These are phyloP conservation scores for Teunomyces kruisii DNA, from an alignment of 805 yeast species.

Conservation along the genomic window DNA sequence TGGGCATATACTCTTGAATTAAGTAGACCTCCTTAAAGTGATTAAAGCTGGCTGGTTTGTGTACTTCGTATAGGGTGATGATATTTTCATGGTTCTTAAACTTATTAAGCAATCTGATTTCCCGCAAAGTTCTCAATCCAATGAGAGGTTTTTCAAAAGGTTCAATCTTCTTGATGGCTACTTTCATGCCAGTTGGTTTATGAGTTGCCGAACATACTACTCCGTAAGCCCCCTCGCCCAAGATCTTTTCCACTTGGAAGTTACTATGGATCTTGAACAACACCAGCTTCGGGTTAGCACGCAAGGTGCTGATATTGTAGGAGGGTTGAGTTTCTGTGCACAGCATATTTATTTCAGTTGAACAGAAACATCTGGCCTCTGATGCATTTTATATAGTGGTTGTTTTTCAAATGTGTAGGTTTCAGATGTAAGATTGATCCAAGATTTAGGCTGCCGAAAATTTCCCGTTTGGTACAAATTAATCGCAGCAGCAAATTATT, in stretches of 20 bases:
- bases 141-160: conserved; percentile 68
- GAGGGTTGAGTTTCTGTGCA: neutral
- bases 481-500: neutral
- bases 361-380: neutral
- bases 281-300: conserved; percentile 2
- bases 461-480: conserved; percentile 1
- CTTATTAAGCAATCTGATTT: conserved; percentile 61
- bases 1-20: conserved; percentile 76
- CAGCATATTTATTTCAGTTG: neutral
- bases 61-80: conserved; percentile 63
- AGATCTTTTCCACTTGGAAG: conserved; percentile 56
- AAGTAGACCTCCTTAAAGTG: conserved; percentile 69
- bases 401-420: neutral
- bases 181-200: conserved; percentile 56
- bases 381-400: neutral
- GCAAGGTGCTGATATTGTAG: neutral
- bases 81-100: conserved; percentile 73
- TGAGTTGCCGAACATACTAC: conserved; percentile 71
- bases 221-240: conserved; percentile 86
- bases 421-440: neutral
- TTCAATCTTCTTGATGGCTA: conserved; percentile 75
- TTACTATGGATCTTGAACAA: conserved; percentile 64
- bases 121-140: conserved; percentile 70
- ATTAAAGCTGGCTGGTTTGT: conserved; percentile 59
- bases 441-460: neutral